phyloP scores from a whole-genome alignment of 345 rosid species.

The Brassica incana region DNA sequence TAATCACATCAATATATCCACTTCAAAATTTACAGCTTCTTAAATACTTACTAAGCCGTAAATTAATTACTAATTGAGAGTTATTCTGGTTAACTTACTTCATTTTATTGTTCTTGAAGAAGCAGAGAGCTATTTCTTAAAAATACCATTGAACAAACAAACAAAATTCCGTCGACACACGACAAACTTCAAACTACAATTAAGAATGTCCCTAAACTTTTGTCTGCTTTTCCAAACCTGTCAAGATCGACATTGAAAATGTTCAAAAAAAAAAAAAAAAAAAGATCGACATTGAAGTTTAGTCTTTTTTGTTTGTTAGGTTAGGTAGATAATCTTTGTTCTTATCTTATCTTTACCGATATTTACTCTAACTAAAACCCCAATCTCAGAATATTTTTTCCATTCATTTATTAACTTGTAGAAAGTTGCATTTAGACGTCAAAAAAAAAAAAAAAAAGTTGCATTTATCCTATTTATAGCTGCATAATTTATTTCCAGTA shows the following conservation, averaged over 20 bases:
- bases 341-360: neutral
- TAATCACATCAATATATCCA: neutral
- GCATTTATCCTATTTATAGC: neutral
- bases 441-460: neutral
- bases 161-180: neutral
- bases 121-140: slow-evolving; percentile 49
- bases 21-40: neutral
- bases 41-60: neutral
- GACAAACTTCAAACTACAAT: neutral
- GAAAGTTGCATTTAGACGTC: neutral
- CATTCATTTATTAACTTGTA: neutral
- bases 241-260: neutral
- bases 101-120: slow-evolving; percentile 9
- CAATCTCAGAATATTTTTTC: neutral
- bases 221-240: neutral
- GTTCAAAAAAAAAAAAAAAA: too few relatives aligned
- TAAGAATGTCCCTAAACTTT: neutral
- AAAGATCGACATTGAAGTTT: neutral
- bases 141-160: neutral
- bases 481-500: neutral
- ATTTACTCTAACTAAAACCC: neutral
- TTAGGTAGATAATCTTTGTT: neutral
- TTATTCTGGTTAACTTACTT: neutral
- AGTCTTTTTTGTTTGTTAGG: neutral
- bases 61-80: neutral